Evolutionary conservation across 768 basidiomycete genomes (phyloP), one percentile per base, ranked within the genome.

Genomic region (Lanmaoa rubissima): DNA sequence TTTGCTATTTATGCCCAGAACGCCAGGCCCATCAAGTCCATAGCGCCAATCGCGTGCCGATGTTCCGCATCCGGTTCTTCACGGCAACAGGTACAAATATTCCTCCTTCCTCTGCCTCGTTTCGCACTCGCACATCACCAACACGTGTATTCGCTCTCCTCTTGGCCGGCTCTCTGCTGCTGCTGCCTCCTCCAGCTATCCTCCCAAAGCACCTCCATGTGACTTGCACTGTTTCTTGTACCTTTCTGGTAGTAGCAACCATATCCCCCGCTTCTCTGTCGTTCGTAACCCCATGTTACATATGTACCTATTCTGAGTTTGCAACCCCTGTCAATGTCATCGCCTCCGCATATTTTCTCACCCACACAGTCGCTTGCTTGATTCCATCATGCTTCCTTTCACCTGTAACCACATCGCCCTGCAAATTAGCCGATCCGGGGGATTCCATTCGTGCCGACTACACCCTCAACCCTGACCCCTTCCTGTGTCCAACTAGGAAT

Each of bases 391-490:
- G 26, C 55, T 48, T 52, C 51, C 19, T 51, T 48, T 31, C 40
- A 21, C 40, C 21, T 42, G 49, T 42, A 48, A 44, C 57, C 45
- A 42, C 48, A 62, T 49, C 50, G 40, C 54, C 55, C 51, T 50
- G 32, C 36, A 17, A 8, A 35, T 47, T 57, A 65, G 54, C 67
- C 67, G 68, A 67, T 46, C 59, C 55, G 52, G 64, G 43, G 48
- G 36, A 41, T 61, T 55, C 62, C 56, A 57, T 54, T 41, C 24
- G 39, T 36, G 36, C 51, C 28, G 28, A 14, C 51, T 34, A 24
- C 42, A 45, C 65, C 68, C 68, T 59, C 32, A 42, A 41, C 67
- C 67, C 67, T 69, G 44, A 16, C 43, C 43, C 19, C 63, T 67
- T 67, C 68, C 65, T 69, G 63, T 34, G 53, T 28, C 44, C 55